phyloP scores from a whole-genome alignment of 176 grass and related monocot genomes.

The Eragrostis nindensis region DNA sequence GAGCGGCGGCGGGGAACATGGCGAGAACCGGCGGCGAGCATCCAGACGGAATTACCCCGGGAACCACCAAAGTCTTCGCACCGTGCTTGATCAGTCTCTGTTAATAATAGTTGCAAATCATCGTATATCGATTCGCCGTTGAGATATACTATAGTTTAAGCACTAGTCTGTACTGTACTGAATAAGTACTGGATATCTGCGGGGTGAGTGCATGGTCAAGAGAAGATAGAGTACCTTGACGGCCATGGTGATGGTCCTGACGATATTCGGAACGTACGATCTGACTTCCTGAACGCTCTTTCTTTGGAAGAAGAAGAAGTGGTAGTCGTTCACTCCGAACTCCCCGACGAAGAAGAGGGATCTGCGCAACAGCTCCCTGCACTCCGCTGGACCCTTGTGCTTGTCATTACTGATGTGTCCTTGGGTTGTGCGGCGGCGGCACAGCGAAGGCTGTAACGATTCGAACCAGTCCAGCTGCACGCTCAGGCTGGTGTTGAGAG shows the following conservation, averaged over 20 bases:
- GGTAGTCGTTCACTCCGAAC: constrained; percentile 45
- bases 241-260: not conserved
- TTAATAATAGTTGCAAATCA: not conserved
- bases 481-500: constrained; percentile 30
- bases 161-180: no score
- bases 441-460: constrained; percentile 26
- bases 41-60: constrained; percentile 55
- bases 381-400: no score
- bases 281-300: not conserved
- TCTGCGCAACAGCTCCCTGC: constrained; percentile 2
- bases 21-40: constrained; percentile 44
- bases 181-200: no score
- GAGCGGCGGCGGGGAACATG: not conserved
- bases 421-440: constrained; percentile 31
- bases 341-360: constrained; percentile 45
- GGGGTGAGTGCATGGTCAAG: no score
- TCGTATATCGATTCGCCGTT: no score
- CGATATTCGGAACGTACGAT: not conserved
- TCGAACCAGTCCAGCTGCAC: constrained; percentile 55
- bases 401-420: no score
- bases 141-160: no score
- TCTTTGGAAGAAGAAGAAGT: not conserved
- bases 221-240: not conserved
- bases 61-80: constrained; percentile 49
- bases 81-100: constrained; percentile 53